Evolutionary conservation across 495 filamentous ascomycete genomes (phyloP), one percentile per base, ranked within the genome.

Genomic region (Paragyromitra xinjiangensis): DNA sequence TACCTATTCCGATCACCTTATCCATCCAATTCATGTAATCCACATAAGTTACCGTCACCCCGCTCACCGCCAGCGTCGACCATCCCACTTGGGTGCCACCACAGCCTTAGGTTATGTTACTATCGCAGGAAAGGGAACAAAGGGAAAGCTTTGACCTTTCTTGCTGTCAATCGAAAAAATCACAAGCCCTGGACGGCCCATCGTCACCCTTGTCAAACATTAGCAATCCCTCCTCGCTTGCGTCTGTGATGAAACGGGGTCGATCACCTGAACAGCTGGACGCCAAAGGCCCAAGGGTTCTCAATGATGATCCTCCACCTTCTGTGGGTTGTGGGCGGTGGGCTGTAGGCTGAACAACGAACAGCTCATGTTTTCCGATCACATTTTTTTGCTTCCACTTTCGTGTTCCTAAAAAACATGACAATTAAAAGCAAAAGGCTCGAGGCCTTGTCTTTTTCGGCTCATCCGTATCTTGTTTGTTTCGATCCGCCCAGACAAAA

Each of bases 121-220:
- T 61, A 69, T 58, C 64, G 42, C 22, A 50, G 19, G 42, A 70
- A 62, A 50, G 39, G 42, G 39, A 9, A 12, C 44, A 34, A 64
- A 78, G 69, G 66, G 65, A 78, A 78, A 79, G 77, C 77, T 79
- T 79, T 79, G 77, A 72, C 77, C 77, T 79, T 56, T 78, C 68
- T 78, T 66, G 73, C 45, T 78, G 75, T 76, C 64, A 74, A 77
- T 77, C 70, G 59, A 78, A 29, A 75, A 75, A 67, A 34, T 75
- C 75, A 75, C 70, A 77, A 77, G 75, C 75, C 75, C 61, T 72
- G 14, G 67, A 42, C 73, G 75, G 71, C 75, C 71, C 71, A 78
- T 61, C 75, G 39, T 78, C 66, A 77, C 74, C 73, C 77, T 65
- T 79, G 77, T 78, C 77, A 78, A 70, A 79, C 73, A 79, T 77